Evolutionary conservation across 495 filamentous ascomycete species (phyloP).

Genomic region (Aspergillus coremiiformis): DNA sequence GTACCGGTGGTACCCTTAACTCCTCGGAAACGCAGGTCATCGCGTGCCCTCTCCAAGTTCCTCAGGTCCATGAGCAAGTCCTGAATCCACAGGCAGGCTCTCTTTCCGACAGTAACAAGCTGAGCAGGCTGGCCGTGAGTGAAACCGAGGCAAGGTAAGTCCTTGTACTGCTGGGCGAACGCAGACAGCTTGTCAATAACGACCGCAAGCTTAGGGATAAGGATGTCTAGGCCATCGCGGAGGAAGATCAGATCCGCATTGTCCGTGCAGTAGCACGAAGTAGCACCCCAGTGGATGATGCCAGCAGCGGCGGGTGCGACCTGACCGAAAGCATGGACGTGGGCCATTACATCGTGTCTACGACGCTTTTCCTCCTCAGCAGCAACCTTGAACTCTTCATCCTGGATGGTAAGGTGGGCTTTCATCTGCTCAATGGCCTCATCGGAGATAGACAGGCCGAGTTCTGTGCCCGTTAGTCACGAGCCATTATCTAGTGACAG

Average conservation of each 20-base stretch:
- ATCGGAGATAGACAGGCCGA: conserved; percentile 52
- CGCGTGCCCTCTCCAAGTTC: conserved; percentile 67
- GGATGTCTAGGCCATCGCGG: conserved; percentile 62
- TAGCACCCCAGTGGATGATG: conserved; percentile 78
- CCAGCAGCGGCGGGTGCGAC: conserved; percentile 75
- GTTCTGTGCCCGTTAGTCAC: conserved; percentile 31
- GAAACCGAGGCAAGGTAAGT: conserved; percentile 57
- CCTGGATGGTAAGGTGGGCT: conserved; percentile 61
- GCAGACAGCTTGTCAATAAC: conserved; percentile 71
- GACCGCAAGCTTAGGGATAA: conserved; percentile 79
- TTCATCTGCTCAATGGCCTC: conserved; percentile 72
- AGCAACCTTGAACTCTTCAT: conserved; percentile 71
- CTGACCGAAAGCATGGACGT: conserved; percentile 67
- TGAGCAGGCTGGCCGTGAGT: conserved; percentile 82
- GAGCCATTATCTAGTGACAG: conserved; percentile 9
- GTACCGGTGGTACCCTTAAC: conserved; percentile 74
- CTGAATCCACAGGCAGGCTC: conserved; percentile 74
- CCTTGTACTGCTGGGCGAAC: conserved; percentile 75
- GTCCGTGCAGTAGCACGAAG: conserved; percentile 65
- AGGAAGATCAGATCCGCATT: conserved; percentile 86
- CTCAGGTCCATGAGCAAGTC: conserved; percentile 82
- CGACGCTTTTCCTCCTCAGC: conserved; percentile 72
- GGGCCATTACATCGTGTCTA: conserved; percentile 64
- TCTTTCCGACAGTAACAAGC: conserved; percentile 72
- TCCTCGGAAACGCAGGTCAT: conserved; percentile 76